Base-by-base conservation (phyloP, 2,329 filamentous ascomycete genomes). In the Ophiocordyceps polyrhachis-furcata region DNA sequence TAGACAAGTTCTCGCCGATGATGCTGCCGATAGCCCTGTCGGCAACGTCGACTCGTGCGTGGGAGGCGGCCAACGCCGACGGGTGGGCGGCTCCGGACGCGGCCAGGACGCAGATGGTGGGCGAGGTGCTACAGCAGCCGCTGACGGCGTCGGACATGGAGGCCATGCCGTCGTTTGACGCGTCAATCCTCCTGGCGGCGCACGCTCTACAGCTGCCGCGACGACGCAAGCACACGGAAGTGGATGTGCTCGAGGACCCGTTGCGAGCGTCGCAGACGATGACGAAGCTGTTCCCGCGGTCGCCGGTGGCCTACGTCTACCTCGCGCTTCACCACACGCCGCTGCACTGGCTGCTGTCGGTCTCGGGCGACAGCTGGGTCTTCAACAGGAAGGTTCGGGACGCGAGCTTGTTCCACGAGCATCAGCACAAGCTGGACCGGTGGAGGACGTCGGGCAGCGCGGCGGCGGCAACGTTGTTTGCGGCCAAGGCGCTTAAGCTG, bases 291-390 rank as follows among this genome's bases (percentile, higher is more conserved):
- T 77, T 75, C 52, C 55, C 64, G 1, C 52, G 50, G 43, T 68
- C 63, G 13, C 60, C 66, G 14, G 56, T 66, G 17, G 69, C 66
- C 42, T 69, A 71, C 53, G 69, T 70, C 0, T 76, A 76, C 53
- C 58, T 76, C 17, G 72, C 74, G 1, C 59, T 79, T 1, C 65
- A 76, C 49, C 62, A 73, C 52, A 76, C 73, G 0, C 74, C 74
- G n/a, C 65, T 79, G 5, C 67, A 70, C 48, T 67, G 69, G 49
- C 64, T 78, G 1, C 63, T 79, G 17, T 71, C 72, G 12, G 70
- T 77, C 8, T 70, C 70, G 25, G 73, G 74, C 42, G 68, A 76
- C 48, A 73, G 66, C 44, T 77, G 72, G 72, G 61, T 73, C 19
- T 75, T 76, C 52, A 67, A 67, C 43, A 64, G 67, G 45, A 77